Base-by-base conservation (phyloP, 2,329 filamentous ascomycete species). In the Lasiodiplodia sp. region DNA sequence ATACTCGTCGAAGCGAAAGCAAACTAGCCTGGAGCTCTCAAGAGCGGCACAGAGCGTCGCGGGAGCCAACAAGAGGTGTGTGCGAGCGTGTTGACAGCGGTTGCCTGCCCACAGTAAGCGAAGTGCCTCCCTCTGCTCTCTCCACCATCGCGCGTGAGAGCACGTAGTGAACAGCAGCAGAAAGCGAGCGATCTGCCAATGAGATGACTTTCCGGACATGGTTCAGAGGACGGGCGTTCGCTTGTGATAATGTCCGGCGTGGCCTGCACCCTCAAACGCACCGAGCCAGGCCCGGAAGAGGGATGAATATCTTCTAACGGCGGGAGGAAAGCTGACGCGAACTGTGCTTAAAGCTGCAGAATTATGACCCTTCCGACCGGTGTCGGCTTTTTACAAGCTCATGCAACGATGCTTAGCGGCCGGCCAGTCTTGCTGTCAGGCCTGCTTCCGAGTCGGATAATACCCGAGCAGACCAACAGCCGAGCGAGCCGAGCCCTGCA, bases 51-150 rank as follows among this genome's bases (percentile, higher is more conserved):
- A 6, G 44, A n/a, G 44, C 44, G 8, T 21, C 7, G 44, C 44
- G 44, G 44, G 44, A n/a, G 44, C 18, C 44, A 47, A 14, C 6
- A n/a, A n/a, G 18, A 25, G 37, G 55, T 18, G 34, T 58, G 55
- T 58, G 44, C 44, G 44, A 21, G 44, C 7, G 44, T 47, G 44
- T n/a, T 21, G 18, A 28, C 57, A 62, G 14, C 25, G 57, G 6
- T 60, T 21, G 40, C 25, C 25, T 52, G 60, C 12, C 28, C 18
- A n/a, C 18, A 21, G 60, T n/a, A 52, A 40, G 40, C 58, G 58
- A 31, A 14, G 47, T 11, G 7, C 60, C 60, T 64, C 38, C 14
- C 14, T 49, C 58, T 60, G 60, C 60, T 52, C 60, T 64, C 60
- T 38, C 60, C 47, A 64, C 60, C 31, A 21, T 53, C 31, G 60